Conservation (phyloP, 352 stramenopile genomes). For the Phytophthora uliginosa region DNA sequence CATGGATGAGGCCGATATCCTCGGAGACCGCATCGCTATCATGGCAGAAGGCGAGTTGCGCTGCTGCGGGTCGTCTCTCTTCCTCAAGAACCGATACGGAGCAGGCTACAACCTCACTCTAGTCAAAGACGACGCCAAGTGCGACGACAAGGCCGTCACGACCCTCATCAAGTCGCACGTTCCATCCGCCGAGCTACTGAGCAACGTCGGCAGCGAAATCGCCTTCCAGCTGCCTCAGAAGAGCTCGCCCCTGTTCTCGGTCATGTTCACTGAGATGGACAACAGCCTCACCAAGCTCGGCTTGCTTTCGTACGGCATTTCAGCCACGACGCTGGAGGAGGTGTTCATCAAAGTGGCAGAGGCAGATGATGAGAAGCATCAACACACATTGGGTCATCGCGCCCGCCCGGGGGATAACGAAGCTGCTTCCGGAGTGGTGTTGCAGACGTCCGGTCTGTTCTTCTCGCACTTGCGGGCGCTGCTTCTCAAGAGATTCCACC, state of each 20-base stretch:
- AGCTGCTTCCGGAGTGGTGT: conserved; percentile 18
- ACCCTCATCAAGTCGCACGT: conserved; percentile 41
- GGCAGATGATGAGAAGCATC: conserved; percentile 50
- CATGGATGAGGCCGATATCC: conserved; percentile 95
- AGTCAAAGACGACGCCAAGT: conserved; percentile 52
- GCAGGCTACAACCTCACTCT: conserved; percentile 77
- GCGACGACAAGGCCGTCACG: conserved; percentile 43
- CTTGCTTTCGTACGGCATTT: conserved; percentile 64
- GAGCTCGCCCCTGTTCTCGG: conserved; percentile 49
- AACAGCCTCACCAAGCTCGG: conserved; percentile 39
- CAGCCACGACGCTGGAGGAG: conserved; percentile 88
- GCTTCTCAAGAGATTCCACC: conserved; percentile 30
- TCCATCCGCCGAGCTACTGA: conserved; percentile 49
- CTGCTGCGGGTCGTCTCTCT: conserved; percentile 69
- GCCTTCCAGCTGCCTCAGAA: conserved; percentile 67
- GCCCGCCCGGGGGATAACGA: conserved; percentile 31
- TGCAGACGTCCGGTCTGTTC: conserved; percentile 26
- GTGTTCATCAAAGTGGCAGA: conserved; percentile 85
- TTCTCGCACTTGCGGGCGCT: conserved; percentile 31
- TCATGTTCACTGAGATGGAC: conserved; percentile 68
- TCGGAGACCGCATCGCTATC: conserved; percentile 76
- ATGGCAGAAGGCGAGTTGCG: conserved; percentile 76
- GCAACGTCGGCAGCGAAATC: conserved; percentile 71
- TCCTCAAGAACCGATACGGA: conserved; percentile 76
- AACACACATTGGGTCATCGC: conserved; percentile 55